Conservation (phyloP, 2,329 filamentous ascomycete species). For the Neofusicoccum laricinum region DNA sequence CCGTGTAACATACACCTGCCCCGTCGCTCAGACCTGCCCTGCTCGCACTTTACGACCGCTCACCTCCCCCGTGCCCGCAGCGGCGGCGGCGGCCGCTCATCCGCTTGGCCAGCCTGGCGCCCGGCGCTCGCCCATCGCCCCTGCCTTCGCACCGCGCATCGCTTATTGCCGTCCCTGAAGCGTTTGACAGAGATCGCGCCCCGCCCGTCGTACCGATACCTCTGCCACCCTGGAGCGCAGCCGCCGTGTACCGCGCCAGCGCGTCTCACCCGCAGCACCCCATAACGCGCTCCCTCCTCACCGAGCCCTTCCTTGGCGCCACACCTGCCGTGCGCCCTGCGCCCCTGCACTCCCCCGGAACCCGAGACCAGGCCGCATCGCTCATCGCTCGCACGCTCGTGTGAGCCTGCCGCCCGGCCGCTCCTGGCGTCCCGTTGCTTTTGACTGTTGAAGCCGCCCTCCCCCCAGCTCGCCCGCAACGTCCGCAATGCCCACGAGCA, state of each 20-base stretch:
- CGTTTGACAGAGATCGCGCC: not conserved
- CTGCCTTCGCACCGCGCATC: not conserved
- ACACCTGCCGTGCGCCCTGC: not conserved
- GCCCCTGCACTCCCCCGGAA: not conserved
- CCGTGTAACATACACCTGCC: not conserved
- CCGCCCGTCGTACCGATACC: not conserved
- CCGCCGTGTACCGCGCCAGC: not conserved
- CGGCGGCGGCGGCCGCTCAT: not conserved
- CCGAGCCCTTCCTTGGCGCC: not conserved
- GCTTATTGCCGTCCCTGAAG: not conserved
- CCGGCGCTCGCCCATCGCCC: not conserved
- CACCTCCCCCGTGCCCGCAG: constrained; percentile 3
- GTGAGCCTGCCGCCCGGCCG: not conserved
- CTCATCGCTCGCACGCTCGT: not conserved
- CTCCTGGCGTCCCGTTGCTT: not conserved
- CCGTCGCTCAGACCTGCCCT: not conserved
- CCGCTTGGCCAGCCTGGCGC: not conserved
- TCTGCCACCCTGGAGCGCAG: not conserved
- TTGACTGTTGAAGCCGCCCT: not conserved
- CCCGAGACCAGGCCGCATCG: not conserved
- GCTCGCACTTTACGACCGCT: constrained; percentile 8
- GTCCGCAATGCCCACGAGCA: not conserved
- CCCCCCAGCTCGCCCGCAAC: not conserved
- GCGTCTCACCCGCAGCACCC: not conserved
- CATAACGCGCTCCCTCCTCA: not conserved